phyloP scores from a whole-genome alignment of 495 filamentous ascomycete species.

The Rostrohypoxylon terebratum region DNA sequence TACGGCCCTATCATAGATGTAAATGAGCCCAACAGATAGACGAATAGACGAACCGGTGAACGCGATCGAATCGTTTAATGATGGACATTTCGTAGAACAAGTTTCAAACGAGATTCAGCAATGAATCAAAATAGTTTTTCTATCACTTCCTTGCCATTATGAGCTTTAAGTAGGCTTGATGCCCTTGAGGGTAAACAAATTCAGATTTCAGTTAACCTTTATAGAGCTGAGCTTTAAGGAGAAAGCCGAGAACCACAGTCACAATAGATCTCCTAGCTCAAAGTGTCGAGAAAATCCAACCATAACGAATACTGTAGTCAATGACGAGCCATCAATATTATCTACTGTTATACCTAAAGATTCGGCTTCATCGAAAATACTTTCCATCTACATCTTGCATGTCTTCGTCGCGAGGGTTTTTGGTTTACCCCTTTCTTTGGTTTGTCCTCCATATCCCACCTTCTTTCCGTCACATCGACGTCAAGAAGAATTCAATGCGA shows the following conservation, averaged over 20 bases:
- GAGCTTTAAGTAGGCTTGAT: slow-evolving; percentile 8
- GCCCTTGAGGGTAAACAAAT: no score
- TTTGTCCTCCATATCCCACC: neutral
- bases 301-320: neutral
- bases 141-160: slow-evolving; percentile 11
- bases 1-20: slow-evolving; percentile 29
- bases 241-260: neutral
- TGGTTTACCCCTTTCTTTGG: slow-evolving; percentile 7
- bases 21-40: slow-evolving; percentile 17
- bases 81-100: slow-evolving; percentile 20
- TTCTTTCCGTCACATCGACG: neutral
- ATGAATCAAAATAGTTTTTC: slow-evolving; percentile 14
- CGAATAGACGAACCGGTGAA: slow-evolving; percentile 36
- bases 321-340: no score
- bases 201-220: slow-evolving; percentile 7
- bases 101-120: slow-evolving; percentile 12
- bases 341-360: neutral
- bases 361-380: neutral
- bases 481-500: neutral
- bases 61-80: slow-evolving; percentile 39
- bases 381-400: neutral
- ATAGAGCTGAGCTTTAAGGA: neutral
- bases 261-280: neutral
- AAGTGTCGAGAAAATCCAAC: neutral
- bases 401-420: neutral